A percentile compares a stretch with the other conserved stretches of the same genome.
These are phyloP conservation scores for Harringtonia aguacate DNA, from an alignment of 2,329 filamentous ascomycete genomes.

Conservation along the genomic window DNA sequence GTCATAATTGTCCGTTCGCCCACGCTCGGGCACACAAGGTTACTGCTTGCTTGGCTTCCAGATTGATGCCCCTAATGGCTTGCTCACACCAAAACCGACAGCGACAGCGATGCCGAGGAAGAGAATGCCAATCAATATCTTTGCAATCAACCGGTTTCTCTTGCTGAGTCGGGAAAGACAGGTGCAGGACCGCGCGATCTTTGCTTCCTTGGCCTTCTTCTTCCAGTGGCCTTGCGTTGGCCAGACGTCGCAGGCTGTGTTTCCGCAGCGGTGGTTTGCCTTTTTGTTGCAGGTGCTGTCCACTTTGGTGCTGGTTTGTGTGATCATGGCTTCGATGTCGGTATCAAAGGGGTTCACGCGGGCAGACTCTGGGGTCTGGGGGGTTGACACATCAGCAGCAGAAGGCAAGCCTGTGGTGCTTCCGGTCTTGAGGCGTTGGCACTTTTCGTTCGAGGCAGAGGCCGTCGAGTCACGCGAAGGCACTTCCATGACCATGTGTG, in stretches of 20 bases:
- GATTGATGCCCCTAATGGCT: conserved; percentile 46
- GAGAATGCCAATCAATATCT: conserved; percentile 41
- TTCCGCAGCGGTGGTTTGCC: conserved; percentile 17
- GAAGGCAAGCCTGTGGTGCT: conserved; percentile 4
- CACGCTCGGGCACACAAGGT: too few relatives aligned
- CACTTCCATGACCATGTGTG: too few relatives aligned
- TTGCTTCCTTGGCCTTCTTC: conserved; percentile 45
- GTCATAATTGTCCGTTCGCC: too few relatives aligned
- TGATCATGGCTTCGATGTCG: conserved; percentile 43
- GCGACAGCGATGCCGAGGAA: conserved; percentile 43
- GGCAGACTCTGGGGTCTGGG: conserved; percentile 32
- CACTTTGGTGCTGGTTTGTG: conserved; percentile 19
- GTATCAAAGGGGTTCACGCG: conserved; percentile 44
- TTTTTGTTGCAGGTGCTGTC: conserved; percentile 5
- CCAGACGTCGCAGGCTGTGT: conserved; percentile 47
- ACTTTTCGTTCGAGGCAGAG: too few relatives aligned
- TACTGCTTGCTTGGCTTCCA: conserved; percentile 28
- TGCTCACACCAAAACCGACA: conserved; percentile 51
- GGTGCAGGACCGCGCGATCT: conserved; percentile 39
- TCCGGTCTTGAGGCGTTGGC: too few relatives aligned
- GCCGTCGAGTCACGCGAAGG: too few relatives aligned
- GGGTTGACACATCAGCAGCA: conserved; percentile 29
- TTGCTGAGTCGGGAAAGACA: conserved; percentile 42
- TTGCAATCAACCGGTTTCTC: conserved; percentile 41
- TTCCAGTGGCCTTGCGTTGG: conserved; percentile 50